Conservation (phyloP, 2,329 filamentous ascomycete genomes). For the Paramyrothecium sp. region DNA sequence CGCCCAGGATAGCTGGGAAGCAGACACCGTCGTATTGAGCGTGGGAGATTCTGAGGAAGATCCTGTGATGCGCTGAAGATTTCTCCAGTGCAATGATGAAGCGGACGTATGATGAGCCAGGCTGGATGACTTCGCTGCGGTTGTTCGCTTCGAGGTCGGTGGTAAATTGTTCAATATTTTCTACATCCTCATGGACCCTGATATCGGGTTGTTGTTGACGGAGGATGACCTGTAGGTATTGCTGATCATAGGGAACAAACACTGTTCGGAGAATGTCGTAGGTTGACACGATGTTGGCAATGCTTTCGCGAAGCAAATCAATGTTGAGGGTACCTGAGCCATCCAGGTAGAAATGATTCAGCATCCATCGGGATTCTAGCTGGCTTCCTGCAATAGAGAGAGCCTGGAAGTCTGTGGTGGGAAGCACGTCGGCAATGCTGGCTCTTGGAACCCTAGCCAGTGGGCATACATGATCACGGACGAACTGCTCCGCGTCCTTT, state of each 20-base stretch:
- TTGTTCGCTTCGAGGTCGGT: neutral
- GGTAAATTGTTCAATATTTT: slow-evolving; percentile 8
- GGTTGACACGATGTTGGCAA: neutral
- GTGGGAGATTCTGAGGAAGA: slow-evolving; percentile 32
- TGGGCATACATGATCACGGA: slow-evolving; percentile 11
- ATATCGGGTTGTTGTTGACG: slow-evolving; percentile 5
- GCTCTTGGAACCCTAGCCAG: slow-evolving; percentile 14
- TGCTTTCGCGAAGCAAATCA: neutral
- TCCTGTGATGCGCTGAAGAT: slow-evolving; percentile 1
- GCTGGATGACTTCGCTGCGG: neutral
- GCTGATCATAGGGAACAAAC: slow-evolving; percentile 39
- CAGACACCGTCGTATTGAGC: slow-evolving; percentile 46
- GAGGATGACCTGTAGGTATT: slow-evolving; percentile 8
- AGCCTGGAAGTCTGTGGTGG: slow-evolving; percentile 16
- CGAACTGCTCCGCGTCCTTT: slow-evolving; percentile 4
- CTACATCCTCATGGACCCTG: neutral
- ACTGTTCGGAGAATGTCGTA: slow-evolving; percentile 62
- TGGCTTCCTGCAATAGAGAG: slow-evolving; percentile 12
- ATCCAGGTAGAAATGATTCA: slow-evolving; percentile 4
- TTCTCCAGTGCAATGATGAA: slow-evolving; percentile 2
- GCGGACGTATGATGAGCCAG: slow-evolving; percentile 2
- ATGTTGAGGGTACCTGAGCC: neutral
- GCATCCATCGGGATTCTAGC: slow-evolving; percentile 16
- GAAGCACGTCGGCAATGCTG: slow-evolving; percentile 17
- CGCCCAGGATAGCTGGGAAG: slow-evolving; percentile 34